Conservation (phyloP, 1,139 yeast genomes). For the Yamadazyma trypodendri region DNA sequence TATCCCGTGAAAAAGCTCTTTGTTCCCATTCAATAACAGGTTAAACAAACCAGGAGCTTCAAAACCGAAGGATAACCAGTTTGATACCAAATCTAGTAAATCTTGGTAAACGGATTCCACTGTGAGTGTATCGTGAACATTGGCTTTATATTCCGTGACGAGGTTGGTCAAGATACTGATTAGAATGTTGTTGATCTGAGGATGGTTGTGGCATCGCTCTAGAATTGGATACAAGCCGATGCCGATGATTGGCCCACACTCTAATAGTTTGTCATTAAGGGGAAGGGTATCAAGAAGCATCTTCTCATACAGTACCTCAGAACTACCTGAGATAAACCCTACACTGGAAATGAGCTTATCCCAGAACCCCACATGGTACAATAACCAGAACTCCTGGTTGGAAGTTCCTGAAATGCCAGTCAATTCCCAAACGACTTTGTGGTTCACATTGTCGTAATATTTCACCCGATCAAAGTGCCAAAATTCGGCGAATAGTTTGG, state of each 20-base stretch:
- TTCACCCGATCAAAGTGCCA: conserved; percentile 23
- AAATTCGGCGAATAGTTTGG: conserved; percentile 24
- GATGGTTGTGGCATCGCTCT: conserved; percentile 21
- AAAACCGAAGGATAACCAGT: conserved; percentile 29
- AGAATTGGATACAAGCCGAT: conserved; percentile 5
- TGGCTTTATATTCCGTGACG: conserved; percentile 8
- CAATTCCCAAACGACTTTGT: conserved; percentile 17
- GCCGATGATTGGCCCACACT: neutral
- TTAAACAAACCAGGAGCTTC: conserved; percentile 25
- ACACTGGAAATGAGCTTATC: conserved; percentile 19
- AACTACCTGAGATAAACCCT: conserved; percentile 11
- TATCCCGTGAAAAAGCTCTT: conserved; percentile 27
- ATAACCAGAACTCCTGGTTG: conserved; percentile 26
- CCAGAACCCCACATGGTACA: conserved; percentile 34
- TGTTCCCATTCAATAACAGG: conserved; percentile 31
- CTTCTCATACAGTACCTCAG: conserved; percentile 11
- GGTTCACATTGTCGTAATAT: conserved; percentile 19
- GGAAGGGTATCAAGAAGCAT: conserved; percentile 11
- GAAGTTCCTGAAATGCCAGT: conserved; percentile 17
- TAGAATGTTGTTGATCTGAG: conserved; percentile 23
- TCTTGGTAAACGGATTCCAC: neutral
- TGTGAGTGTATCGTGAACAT: neutral
- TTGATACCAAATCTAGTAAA: conserved; percentile 8
- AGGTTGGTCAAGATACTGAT: conserved; percentile 18
- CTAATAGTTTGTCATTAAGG: conserved; percentile 6